A percentile compares a stretch with the other conserved stretches of the same genome.
These are phyloP conservation scores for Fusarium nanum DNA, from an alignment of 2,329 filamentous ascomycete genomes.

Conservation along the genomic window DNA sequence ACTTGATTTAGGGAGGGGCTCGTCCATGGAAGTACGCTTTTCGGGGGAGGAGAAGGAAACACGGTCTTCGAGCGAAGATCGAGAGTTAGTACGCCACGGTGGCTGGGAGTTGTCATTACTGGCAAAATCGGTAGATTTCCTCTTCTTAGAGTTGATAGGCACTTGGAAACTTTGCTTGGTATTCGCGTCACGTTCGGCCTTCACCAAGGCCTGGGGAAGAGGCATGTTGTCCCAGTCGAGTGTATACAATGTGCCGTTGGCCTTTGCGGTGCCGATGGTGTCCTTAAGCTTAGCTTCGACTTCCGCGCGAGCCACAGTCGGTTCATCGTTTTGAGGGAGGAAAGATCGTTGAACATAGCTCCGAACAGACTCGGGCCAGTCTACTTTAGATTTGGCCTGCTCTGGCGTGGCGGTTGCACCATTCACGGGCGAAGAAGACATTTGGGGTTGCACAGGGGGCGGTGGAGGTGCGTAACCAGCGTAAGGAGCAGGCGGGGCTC, in stretches of 20 bases:
- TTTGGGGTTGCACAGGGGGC: slow-evolving; percentile 44
- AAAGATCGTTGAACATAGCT: slow-evolving; percentile 92
- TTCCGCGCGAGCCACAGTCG: slow-evolving; percentile 72
- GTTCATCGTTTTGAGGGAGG: slow-evolving; percentile 74
- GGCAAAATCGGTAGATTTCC: slow-evolving; percentile 79
- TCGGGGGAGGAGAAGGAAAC: slow-evolving; percentile 69
- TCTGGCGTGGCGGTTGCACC: slow-evolving; percentile 47
- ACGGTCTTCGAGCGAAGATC: slow-evolving; percentile 75
- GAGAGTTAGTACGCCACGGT: slow-evolving; percentile 79
- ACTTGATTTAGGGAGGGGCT: slow-evolving; percentile 71
- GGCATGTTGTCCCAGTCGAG: slow-evolving; percentile 87
- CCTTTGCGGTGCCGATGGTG: slow-evolving; percentile 85
- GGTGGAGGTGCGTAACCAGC: slow-evolving; percentile 48
- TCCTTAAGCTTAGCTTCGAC: slow-evolving; percentile 87
- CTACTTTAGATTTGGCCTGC: slow-evolving; percentile 69
- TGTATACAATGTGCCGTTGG: slow-evolving; percentile 74
- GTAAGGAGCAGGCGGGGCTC: slow-evolving; percentile 52
- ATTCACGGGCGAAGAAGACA: slow-evolving; percentile 44
- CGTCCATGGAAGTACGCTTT: slow-evolving; percentile 59
- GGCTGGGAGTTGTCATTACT: slow-evolving; percentile 66
- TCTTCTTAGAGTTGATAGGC: slow-evolving; percentile 72
- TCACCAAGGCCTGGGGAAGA: slow-evolving; percentile 86
- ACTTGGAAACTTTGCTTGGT: slow-evolving; percentile 51
- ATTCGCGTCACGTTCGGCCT: slow-evolving; percentile 71
- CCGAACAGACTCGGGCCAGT: slow-evolving; percentile 86